Base-by-base conservation (phyloP, 306 rosid genomes). In the Luffa acutangula region DNA sequence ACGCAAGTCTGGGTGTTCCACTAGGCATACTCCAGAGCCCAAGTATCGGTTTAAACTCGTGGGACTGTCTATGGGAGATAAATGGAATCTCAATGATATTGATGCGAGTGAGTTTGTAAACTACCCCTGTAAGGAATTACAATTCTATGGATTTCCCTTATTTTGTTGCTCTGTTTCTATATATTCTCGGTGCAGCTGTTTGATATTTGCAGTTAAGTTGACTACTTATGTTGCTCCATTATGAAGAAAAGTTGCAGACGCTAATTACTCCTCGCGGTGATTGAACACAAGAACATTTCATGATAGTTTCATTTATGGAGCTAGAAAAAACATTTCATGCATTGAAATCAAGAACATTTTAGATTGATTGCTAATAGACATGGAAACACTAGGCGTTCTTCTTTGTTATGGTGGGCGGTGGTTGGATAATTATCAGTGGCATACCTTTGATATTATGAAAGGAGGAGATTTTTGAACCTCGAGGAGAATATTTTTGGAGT, bases 61-160 rank as follows among this genome's bases (percentile, higher is more conserved):
- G 65, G 83, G 84, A 0, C 80, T 85, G 52, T 92, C 97, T 76
- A 62, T 88, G 63, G 92, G 97, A 39, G 93, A 90, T 83, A 88
- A 46, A 82, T 93, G 85, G 91, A 89, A 93, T 87, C 93, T 90
- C 66, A 83, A 79, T 65, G 91, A 91, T 84, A 56, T 95, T 41
- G 87, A 74, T 86, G 79, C 93, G 45, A 62, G 98, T 93, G 78
- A 78, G 87, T 71, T 65, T 77, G 56, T 69, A 9, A 15, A 3
- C 9, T 59, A 52, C 53, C 45, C 5, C 4, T 56, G 34, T 17
- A 69, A 45, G 45, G 10, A 1, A 56, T 60, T 3, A n/a, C 53
- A 75, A 7, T 18, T 45, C 3, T 11, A 52, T 34, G 20, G 18
- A 4, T 42, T 66, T 18, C 31, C 21, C 39, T 17, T 36, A 46